These are phyloP conservation scores for Talaromyces islandicus DNA, from an alignment of 2,329 filamentous ascomycete genomes.

Conservation along the genomic window DNA sequence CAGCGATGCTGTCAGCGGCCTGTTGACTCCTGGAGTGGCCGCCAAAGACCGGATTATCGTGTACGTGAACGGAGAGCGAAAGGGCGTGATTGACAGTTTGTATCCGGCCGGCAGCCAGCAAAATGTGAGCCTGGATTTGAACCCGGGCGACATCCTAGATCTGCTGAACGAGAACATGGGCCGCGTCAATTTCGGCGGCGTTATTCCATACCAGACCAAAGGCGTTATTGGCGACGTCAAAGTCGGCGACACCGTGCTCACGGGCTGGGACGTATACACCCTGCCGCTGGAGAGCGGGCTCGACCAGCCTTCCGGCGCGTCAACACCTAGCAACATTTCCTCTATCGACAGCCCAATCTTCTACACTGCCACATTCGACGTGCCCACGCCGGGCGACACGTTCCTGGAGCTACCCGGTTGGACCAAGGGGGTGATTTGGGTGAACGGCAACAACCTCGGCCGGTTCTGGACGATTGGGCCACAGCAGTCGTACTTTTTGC, in stretches of 20 bases:
- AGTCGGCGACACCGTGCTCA: constrained; percentile 27
- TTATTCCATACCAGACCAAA: constrained; percentile 34
- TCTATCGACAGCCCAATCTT: constrained; percentile 12
- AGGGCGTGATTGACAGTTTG: constrained; percentile 45
- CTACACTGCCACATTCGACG: constrained; percentile 15
- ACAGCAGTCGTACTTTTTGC: constrained; percentile 44
- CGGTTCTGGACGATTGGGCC: constrained; percentile 46
- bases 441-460: constrained; percentile 43
- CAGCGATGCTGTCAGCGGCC: constrained; percentile 20
- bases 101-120: constrained; percentile 31
- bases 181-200: constrained; percentile 33
- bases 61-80: constrained; percentile 39
- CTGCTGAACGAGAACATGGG: constrained; percentile 48
- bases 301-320: not conserved
- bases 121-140: constrained; percentile 33
- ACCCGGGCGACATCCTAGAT: constrained; percentile 35
- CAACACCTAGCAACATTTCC: not conserved
- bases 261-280: constrained; percentile 37
- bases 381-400: constrained; percentile 22
- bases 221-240: constrained; percentile 41
- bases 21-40: constrained; percentile 38
- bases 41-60: constrained; percentile 44
- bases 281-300: constrained; percentile 28
- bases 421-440: constrained; percentile 43
- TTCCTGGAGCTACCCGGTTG: constrained; percentile 37